A percentile compares a stretch with the other conserved stretches of the same genome.
phyloP scores from a whole-genome alignment of 306 rosid species.

The Urtica urens region DNA sequence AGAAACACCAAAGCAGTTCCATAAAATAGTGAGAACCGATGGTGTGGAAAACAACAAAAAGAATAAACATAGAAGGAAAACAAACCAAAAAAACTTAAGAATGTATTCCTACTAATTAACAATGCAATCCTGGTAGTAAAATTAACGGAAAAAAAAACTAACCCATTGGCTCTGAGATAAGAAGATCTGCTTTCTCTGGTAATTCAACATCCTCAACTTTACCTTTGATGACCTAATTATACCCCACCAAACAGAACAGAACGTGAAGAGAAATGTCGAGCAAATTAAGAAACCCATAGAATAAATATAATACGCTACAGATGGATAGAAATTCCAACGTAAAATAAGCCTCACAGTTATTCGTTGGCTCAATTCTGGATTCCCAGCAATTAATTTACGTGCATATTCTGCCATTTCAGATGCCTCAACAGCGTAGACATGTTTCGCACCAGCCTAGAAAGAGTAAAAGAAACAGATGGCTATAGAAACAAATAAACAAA shows the following conservation, averaged over 20 bases:
- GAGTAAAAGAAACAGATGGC: constrained; percentile 1
- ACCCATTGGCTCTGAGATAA: constrained; percentile 99
- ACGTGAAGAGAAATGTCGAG: constrained; percentile 2
- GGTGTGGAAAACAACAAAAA: too few relatives aligned
- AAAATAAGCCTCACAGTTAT: constrained; percentile 55
- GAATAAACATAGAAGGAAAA: neutral
- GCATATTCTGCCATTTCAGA: constrained; percentile 99
- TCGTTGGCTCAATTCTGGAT: constrained; percentile 62
- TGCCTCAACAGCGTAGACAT: constrained; percentile 98
- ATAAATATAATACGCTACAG: neutral
- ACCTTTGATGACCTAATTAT: constrained; percentile 71
- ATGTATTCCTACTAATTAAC: neutral
- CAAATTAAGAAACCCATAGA: neutral
- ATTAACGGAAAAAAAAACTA: constrained; percentile 14
- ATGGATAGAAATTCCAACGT: neutral
- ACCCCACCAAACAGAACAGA: neutral
- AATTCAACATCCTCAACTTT: constrained; percentile 82
- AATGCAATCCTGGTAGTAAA: constrained; percentile 6
- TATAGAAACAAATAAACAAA: neutral
- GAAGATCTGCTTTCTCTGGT: constrained; percentile 92
- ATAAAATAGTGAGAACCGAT: too few relatives aligned
- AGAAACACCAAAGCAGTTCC: too few relatives aligned
- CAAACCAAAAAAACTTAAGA: neutral
- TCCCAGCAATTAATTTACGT: constrained; percentile 68
- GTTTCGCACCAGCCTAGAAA: constrained; percentile 92